phyloP scores from a whole-genome alignment of 2,329 filamentous ascomycete species.

The Talaromyces sp. region DNA sequence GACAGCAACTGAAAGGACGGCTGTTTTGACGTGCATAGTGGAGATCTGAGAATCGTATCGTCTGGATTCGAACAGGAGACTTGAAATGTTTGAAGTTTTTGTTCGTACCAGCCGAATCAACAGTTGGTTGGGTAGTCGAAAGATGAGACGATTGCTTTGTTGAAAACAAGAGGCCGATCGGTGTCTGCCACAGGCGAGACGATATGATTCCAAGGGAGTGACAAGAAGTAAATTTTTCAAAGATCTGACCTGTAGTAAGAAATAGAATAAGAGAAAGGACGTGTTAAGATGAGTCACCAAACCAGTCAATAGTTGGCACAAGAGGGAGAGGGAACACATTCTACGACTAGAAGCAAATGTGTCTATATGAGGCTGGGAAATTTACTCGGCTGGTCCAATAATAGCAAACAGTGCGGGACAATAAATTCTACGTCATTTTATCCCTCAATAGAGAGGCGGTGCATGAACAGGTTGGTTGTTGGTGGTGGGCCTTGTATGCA shows the following conservation, averaged over 20 bases:
- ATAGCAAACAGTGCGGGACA: not conserved
- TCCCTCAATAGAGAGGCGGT: not conserved
- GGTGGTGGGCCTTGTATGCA: not conserved
- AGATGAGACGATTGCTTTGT: not conserved
- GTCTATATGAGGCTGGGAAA: not conserved
- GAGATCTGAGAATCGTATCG: not conserved
- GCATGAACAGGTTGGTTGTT: not conserved
- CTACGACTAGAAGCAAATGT: not conserved
- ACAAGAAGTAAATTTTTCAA: not conserved
- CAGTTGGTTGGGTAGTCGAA: not conserved
- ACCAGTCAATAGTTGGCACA: not conserved
- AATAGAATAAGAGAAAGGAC: not conserved
- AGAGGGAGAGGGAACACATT: not conserved
- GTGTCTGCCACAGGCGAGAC: conserved; percentile 6
- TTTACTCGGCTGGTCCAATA: not conserved
- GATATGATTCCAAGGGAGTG: not conserved
- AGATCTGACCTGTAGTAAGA: conserved; percentile 3
- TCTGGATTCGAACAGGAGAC: not conserved
- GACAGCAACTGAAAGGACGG: conserved; percentile 38
- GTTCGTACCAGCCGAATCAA: conserved; percentile 3
- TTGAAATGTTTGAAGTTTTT: not conserved
- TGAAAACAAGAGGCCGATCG: not conserved
- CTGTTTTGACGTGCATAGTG: not conserved
- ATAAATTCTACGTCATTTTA: not conserved
- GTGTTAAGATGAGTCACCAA: not conserved